Evolutionary conservation across 495 filamentous ascomycete genomes (phyloP), one percentile per base, ranked within the genome.

Genomic region (Aspergillus panamensis): DNA sequence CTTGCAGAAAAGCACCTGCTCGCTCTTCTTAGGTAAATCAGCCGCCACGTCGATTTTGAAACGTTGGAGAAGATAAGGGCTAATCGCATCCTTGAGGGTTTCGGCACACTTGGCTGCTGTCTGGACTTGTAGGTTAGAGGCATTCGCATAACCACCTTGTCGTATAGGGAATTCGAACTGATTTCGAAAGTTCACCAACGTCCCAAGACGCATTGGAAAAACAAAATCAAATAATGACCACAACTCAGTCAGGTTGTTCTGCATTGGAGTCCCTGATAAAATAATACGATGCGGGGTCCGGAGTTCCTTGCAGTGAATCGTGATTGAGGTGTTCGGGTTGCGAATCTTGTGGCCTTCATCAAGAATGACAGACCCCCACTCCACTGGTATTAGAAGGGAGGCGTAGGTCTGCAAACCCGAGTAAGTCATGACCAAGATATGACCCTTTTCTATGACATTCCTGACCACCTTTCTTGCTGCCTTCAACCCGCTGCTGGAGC

Each of bases 161-260:
- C 84, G 87, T 67, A 98, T 97, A 0, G 93, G 94, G 39, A 92
- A 85, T 65, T 96, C 94, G 55, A 97, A 97, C 53, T 93, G 84
- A 59, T 83, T 87, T 13, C 91, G 84, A 68, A 97, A 98, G 43
- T 86, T 87, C 31, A 96, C 89, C 13, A 98, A 80, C 0, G 88
- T 97, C 0, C 94, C 94, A 10, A 98, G 77, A 32, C 91, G 89
- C 89, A 97, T 96, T 0, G 94, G 94, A 62, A 88, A 96, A 54
- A 97, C 84, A 65, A 97, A 98, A 67, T 98, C 94, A 64, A 97
- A 96, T 8, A 98, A 74, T 0, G 91, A 96, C 94, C 94, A 98
- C 3, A 98, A 78, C 65, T 98, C 94, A n/a, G 88, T 82, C 12
- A 98, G 79, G 62, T 96, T 97, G 67, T 98, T 98, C 72, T 98